Evolutionary conservation across 768 basidiomycete genomes (phyloP).

Genomic region (Suillus discolor): DNA sequence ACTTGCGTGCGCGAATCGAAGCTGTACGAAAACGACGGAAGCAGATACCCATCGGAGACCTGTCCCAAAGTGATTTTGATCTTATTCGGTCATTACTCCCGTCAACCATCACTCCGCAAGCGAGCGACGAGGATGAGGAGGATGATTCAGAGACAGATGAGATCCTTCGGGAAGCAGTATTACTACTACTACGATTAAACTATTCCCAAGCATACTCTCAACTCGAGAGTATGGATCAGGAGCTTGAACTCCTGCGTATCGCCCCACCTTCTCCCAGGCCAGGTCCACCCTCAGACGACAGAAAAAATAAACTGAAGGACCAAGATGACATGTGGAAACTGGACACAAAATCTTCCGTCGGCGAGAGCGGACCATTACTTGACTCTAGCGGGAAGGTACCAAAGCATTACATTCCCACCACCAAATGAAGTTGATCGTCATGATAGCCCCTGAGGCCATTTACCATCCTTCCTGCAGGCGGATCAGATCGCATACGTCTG

Average conservation of each 20-base stretch:
- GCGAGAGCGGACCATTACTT: slow-evolving; percentile 64
- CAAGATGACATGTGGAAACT: slow-evolving; percentile 72
- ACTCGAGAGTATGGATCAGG: slow-evolving; percentile 69
- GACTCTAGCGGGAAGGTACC: slow-evolving; percentile 76
- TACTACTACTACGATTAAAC: slow-evolving; percentile 73
- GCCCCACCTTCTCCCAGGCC: slow-evolving; percentile 47
- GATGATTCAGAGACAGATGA: slow-evolving; percentile 65
- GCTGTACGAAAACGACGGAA: slow-evolving; percentile 56
- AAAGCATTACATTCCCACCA: not conserved
- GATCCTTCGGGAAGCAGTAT: slow-evolving; percentile 61
- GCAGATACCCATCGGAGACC: slow-evolving; percentile 37
- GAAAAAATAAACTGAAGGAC: slow-evolving; percentile 40
- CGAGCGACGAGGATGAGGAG: slow-evolving; percentile 41
- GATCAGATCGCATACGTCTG: slow-evolving; percentile 68
- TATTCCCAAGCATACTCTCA: slow-evolving; percentile 72
- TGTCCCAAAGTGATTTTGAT: slow-evolving; percentile 54
- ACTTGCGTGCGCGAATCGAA: slow-evolving; percentile 69
- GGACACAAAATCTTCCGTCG: slow-evolving; percentile 52
- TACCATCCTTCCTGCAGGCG: slow-evolving; percentile 81
- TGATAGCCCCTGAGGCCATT: slow-evolving; percentile 86
- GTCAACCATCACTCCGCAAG: slow-evolving; percentile 18
- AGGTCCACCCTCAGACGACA: slow-evolving; percentile 37
- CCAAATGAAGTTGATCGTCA: slow-evolving; percentile 13
- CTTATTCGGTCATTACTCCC: slow-evolving; percentile 68
- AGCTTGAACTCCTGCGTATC: slow-evolving; percentile 64